Evolutionary conservation across 306 rosid genomes (phyloP).

Genomic region (Acacia crassicarpa): DNA sequence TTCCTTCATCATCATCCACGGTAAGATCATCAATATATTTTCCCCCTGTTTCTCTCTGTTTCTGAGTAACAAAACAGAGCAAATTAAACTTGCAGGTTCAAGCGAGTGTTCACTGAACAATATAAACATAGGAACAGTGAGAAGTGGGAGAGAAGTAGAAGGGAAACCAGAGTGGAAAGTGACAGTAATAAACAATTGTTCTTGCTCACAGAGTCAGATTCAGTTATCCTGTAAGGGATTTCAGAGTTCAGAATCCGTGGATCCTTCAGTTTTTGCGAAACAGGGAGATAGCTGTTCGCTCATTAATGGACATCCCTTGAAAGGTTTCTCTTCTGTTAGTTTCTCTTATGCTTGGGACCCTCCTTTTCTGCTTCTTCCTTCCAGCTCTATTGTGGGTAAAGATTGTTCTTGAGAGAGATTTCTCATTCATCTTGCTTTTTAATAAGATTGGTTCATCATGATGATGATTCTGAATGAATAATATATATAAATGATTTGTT

Average conservation of each 20-base stretch:
- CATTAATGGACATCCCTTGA: constrained; percentile 36
- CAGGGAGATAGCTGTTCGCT: constrained; percentile 45
- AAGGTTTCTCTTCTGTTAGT: constrained; percentile 9
- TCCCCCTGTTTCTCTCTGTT: not conserved
- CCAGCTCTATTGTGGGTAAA: constrained; percentile 23
- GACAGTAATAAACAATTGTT: constrained; percentile 53
- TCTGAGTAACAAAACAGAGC: not conserved
- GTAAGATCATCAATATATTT: not conserved
- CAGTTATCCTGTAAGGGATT: constrained; percentile 43
- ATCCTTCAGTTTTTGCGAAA: constrained; percentile 33
- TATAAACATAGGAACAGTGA: constrained; percentile 46
- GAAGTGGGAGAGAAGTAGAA: constrained; percentile 43
- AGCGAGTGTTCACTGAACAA: constrained; percentile 44
- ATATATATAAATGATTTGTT: not conserved
- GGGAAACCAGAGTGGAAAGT: constrained; percentile 66
- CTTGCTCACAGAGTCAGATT: constrained; percentile 40
- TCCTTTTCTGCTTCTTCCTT: constrained; percentile 46
- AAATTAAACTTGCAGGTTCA: constrained; percentile 36
- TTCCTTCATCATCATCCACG: not conserved
- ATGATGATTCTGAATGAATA: not conserved
- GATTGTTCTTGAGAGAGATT: constrained; percentile 16
- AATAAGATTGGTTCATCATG: not conserved
- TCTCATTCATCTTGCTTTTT: not conserved
- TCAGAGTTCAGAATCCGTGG: constrained; percentile 34
- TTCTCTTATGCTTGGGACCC: constrained; percentile 71